Evolutionary conservation across 345 rosid species (phyloP).

Genomic region (Pistacia atlantica): DNA sequence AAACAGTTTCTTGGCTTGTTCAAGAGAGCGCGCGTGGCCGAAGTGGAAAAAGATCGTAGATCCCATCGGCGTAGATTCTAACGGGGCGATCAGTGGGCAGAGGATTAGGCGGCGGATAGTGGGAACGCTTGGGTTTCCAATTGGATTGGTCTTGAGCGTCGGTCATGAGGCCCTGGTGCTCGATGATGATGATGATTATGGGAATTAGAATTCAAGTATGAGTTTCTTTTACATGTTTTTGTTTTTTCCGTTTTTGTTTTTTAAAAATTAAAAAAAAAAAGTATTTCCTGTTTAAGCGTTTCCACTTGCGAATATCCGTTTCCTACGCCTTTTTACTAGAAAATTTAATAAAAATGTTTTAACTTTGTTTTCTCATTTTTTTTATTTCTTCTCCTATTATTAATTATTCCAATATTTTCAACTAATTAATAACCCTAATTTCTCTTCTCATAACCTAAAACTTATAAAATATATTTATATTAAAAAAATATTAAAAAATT

Average conservation of each 20-base stretch:
- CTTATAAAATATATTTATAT: too few relatives aligned
- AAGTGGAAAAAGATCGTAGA: slow-evolving; percentile 99
- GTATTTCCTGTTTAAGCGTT: background rate
- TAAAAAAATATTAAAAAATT: too few relatives aligned
- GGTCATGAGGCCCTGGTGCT: background rate
- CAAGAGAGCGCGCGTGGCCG: slow-evolving; percentile 96
- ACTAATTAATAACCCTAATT: too few relatives aligned
- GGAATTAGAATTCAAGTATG: too few relatives aligned
- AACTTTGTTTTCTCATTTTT: background rate
- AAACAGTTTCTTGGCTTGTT: slow-evolving; percentile 88
- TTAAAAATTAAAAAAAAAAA: background rate
- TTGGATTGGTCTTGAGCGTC: background rate
- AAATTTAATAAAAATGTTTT: too few relatives aligned
- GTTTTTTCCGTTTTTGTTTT: background rate
- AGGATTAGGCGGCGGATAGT: background rate
- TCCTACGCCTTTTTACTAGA: background rate
- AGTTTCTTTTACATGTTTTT: too few relatives aligned
- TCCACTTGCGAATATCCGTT: slow-evolving; percentile 1
- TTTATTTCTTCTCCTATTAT: too few relatives aligned
- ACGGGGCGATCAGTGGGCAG: slow-evolving; percentile 57
- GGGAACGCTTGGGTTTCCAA: background rate
- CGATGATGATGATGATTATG: too few relatives aligned
- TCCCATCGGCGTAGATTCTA: slow-evolving; percentile 97
- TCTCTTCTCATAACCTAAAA: too few relatives aligned
- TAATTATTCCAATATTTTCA: too few relatives aligned